Evolutionary conservation across 2,329 filamentous ascomycete species (phyloP).

Genomic region (Orbilia brochopaga): DNA sequence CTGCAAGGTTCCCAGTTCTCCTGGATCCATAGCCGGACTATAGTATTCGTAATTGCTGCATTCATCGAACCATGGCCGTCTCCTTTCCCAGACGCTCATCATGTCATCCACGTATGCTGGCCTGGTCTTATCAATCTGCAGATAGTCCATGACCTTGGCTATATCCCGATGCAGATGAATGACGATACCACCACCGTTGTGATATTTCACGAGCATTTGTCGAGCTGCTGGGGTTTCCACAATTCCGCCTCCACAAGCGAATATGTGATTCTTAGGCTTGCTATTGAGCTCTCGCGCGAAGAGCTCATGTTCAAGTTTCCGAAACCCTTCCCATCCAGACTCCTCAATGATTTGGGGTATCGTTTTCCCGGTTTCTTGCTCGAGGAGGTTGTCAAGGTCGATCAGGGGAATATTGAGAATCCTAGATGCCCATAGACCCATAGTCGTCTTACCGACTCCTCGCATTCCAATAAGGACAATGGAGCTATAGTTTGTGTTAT

Average conservation of each 20-base stretch:
- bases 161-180: conserved; percentile 87
- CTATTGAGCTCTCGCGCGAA: conserved; percentile 76
- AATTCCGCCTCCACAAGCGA: conserved; percentile 92
- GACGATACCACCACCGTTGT: conserved; percentile 78
- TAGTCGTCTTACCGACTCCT: conserved; percentile 94
- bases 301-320: conserved; percentile 76
- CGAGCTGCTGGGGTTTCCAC: conserved; percentile 85
- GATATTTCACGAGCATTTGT: conserved; percentile 74
- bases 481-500: conserved; percentile 60
- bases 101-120: conserved; percentile 94
- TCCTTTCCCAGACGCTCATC: conserved; percentile 84
- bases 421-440: conserved; percentile 81
- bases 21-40: conserved; percentile 70
- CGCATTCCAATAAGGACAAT: conserved; percentile 97
- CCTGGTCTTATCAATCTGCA: conserved; percentile 84
- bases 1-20: conserved; percentile 63
- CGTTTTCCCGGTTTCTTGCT: conserved; percentile 72
- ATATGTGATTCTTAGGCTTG: conserved; percentile 75
- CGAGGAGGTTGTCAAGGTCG: conserved; percentile 87
- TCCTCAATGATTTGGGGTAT: conserved; percentile 85
- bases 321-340: conserved; percentile 85
- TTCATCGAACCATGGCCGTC: conserved; percentile 86
- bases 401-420: conserved; percentile 77
- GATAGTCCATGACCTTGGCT: conserved; percentile 83
- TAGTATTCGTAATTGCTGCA: conserved; percentile 96